Percentiles rank a stretch among this genome's conserved stretches.
phyloP scores from a whole-genome alignment of 2,329 filamentous ascomycete genomes.

The Penicillium brevicompactum region DNA sequence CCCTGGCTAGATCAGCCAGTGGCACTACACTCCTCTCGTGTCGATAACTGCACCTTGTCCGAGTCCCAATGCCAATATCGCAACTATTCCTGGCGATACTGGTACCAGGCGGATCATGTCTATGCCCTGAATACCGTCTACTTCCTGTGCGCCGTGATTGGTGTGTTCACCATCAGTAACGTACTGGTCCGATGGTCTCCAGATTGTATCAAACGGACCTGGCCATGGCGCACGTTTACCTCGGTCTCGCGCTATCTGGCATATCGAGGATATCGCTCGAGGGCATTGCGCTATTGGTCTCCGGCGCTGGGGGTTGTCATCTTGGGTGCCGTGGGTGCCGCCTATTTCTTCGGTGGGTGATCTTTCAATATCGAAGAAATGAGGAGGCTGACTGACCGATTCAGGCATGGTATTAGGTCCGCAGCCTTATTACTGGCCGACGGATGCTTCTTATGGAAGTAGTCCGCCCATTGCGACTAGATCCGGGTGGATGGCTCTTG shows the following conservation, averaged over 20 bases:
- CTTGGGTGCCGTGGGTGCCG: constrained; percentile 42
- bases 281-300: constrained; percentile 43
- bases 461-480: constrained; percentile 58
- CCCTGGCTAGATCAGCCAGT: constrained; percentile 38
- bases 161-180: constrained; percentile 50
- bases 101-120: constrained; percentile 56
- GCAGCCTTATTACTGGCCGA: constrained; percentile 60
- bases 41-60: constrained; percentile 31
- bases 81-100: constrained; percentile 31
- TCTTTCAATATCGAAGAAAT: constrained; percentile 19
- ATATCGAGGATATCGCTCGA: constrained; percentile 44
- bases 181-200: constrained; percentile 36
- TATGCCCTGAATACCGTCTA: constrained; percentile 57
- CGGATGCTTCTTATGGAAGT: constrained; percentile 48
- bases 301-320: constrained; percentile 50
- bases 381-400: not conserved
- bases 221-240: constrained; percentile 35
- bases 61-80: constrained; percentile 34
- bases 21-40: constrained; percentile 34
- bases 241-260: constrained; percentile 45
- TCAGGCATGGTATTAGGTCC: constrained; percentile 53
- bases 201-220: constrained; percentile 24
- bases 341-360: constrained; percentile 49
- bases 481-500: constrained; percentile 56
- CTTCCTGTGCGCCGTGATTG: constrained; percentile 54